Base-by-base conservation (phyloP, 257 asterid genomes). In the Linderniella brevidens region DNA sequence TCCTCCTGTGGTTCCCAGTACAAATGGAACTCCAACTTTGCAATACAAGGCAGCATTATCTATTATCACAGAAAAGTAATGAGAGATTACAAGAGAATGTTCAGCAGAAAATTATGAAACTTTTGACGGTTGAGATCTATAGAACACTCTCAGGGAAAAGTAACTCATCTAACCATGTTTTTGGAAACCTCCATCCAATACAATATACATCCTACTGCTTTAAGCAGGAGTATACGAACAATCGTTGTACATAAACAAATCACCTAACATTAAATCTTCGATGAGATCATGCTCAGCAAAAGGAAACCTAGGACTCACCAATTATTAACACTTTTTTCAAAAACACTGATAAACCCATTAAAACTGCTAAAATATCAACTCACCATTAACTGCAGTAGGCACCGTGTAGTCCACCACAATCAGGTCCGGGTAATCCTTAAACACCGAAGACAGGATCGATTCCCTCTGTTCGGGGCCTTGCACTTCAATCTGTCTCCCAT, bases 1-100 rank as follows among this genome's bases (percentile, higher is more conserved):
- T 58, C 98, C 98, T 48, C 98, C 98, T 20, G 98, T 88, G 54
- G 98, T 88, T 57, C 98, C 96, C 74, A 88, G 67, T 13, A 88
- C 98, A 72, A 88, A 88, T 49, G 98, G 98, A 38, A 88, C 96
- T 54, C 96, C 96, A 20, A 84, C 76, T 70, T 81, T 81, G 73
- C 81, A 68, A 68, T 88, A 88, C 32, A 88, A 57, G 48, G 73
- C 93, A 56, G 82, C 96, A 77, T 88, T 84, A 29, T 61, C 98
- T 88, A 75, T 52, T 37, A 55, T 18, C 17, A 52, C 14, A 40
- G 54, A 40, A 38, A 52, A 25, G 32, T 25, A 25, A 38, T 37
- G 43, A 29, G 15, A 50, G 3, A 25, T 25, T 25, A 25, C 32
- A 25, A 25, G 6, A 25, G 32, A 25, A 2, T 3, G 3, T 25